Evolutionary conservation across 768 basidiomycete species (phyloP).

Genomic region (Phlebiopsis gigantea): DNA sequence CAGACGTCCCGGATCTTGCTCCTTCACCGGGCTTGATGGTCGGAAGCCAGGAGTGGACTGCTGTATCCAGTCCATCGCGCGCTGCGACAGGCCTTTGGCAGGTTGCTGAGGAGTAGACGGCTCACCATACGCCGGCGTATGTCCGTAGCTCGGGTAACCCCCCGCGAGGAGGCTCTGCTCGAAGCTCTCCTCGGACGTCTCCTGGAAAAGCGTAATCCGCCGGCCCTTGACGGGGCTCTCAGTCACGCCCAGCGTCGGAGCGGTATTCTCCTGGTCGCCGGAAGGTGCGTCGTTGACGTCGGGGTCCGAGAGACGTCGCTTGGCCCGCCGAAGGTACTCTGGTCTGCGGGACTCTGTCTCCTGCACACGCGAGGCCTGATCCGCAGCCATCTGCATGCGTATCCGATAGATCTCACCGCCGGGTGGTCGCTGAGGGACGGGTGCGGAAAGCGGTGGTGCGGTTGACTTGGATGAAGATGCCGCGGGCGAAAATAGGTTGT

Average conservation of each 20-base stretch:
- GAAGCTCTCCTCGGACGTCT: slow-evolving; percentile 79
- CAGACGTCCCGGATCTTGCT: not conserved
- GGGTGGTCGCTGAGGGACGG: slow-evolving; percentile 22
- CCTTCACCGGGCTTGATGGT: slow-evolving; percentile 14
- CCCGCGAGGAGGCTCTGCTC: slow-evolving; percentile 82
- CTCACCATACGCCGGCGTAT: slow-evolving; percentile 22
- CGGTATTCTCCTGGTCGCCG: slow-evolving; percentile 24
- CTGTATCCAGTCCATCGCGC: slow-evolving; percentile 52
- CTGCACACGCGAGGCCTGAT: slow-evolving; percentile 40
- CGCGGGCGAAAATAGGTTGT: slow-evolving; percentile 14
- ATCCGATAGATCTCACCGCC: slow-evolving; percentile 61
- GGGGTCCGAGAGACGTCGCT: slow-evolving; percentile 37
- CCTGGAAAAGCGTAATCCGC: slow-evolving; percentile 70
- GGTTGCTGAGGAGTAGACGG: slow-evolving; percentile 18
- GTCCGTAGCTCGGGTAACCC: slow-evolving; percentile 68
- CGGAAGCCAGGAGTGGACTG: slow-evolving; percentile 39
- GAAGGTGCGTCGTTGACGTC: slow-evolving; percentile 31
- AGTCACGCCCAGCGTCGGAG: slow-evolving; percentile 48
- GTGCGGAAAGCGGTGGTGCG: slow-evolving; percentile 24
- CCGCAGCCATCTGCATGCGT: slow-evolving; percentile 46
- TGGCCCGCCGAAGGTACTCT: slow-evolving; percentile 63
- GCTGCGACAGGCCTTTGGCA: slow-evolving; percentile 27
- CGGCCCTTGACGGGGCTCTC: slow-evolving; percentile 71
- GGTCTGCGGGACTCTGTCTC: slow-evolving; percentile 62
- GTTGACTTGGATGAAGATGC: slow-evolving; percentile 3